These are phyloP conservation scores for Emydomyces testavorans DNA, from an alignment of 2,329 filamentous ascomycete species.

Conservation along the genomic window DNA sequence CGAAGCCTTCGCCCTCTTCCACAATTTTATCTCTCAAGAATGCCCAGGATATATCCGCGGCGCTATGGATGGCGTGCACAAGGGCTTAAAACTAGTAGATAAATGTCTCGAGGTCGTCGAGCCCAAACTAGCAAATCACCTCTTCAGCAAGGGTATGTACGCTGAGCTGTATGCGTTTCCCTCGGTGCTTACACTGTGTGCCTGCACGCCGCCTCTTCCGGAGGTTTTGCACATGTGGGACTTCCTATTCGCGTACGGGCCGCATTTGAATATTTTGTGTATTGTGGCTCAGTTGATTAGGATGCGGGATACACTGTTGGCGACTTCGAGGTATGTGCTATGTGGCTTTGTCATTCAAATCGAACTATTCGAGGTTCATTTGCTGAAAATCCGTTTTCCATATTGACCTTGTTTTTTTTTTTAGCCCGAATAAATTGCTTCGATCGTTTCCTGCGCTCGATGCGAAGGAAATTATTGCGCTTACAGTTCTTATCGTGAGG, in stretches of 20 bases:
- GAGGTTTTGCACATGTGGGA: slow-evolving; percentile 94
- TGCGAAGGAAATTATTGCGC: slow-evolving; percentile 68
- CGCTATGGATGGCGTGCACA: slow-evolving; percentile 94
- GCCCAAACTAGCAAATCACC: slow-evolving; percentile 69
- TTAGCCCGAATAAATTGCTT: slow-evolving; percentile 82
- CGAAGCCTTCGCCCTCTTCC: slow-evolving; percentile 85
- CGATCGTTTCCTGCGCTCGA: slow-evolving; percentile 75
- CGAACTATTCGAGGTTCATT: no score
- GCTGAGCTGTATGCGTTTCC: slow-evolving; percentile 96
- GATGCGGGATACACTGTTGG: slow-evolving; percentile 71
- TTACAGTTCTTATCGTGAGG: slow-evolving; percentile 74
- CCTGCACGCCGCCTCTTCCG: slow-evolving; percentile 86
- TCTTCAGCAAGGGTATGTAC: slow-evolving; percentile 75
- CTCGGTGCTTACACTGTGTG: slow-evolving; percentile 84
- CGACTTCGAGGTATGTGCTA: slow-evolving; percentile 60
- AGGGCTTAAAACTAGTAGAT: slow-evolving; percentile 80
- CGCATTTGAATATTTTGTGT: slow-evolving; percentile 88
- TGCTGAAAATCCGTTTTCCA: no score
- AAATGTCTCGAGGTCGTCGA: slow-evolving; percentile 86
- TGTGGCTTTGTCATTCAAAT: slow-evolving; percentile 16
- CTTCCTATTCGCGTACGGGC: slow-evolving; percentile 90
- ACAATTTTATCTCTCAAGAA: slow-evolving; percentile 74
- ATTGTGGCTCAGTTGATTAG: slow-evolving; percentile 91
- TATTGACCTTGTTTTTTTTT: neutral
- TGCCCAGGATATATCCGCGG: slow-evolving; percentile 89